Evolutionary conservation across 192 early-diverging fungal genomes (phyloP).

Genomic region (Mycoemilia scoparia): DNA sequence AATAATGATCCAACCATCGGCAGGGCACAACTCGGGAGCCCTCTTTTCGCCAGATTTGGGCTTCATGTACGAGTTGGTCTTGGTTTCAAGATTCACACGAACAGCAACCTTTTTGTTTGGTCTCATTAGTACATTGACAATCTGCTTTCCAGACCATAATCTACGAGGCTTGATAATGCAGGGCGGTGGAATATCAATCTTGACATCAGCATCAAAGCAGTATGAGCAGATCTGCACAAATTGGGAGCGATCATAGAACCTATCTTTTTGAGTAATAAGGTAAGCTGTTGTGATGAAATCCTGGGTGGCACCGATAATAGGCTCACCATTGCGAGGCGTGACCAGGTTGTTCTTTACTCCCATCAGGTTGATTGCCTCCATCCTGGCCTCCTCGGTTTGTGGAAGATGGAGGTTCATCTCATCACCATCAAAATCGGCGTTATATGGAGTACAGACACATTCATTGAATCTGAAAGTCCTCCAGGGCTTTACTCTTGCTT

Average conservation of each 20-base stretch:
- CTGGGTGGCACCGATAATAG: conserved; percentile 95
- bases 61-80: conserved; percentile 55
- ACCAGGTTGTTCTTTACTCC: conserved; percentile 93
- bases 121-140: conserved; percentile 73
- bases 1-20: conserved; percentile 80
- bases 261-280: conserved; percentile 80
- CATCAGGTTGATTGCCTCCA: conserved; percentile 92
- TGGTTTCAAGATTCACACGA: conserved; percentile 77
- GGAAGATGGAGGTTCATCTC: conserved; percentile 99
- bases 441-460: conserved; percentile 98
- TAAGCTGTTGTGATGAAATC: conserved; percentile 98
- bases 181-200: conserved; percentile 88
- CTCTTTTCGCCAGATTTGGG: no score
- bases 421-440: conserved; percentile 99
- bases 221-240: conserved; percentile 87
- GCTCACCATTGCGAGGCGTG: conserved; percentile 96
- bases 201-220: conserved; percentile 65
- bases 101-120: conserved; percentile 55
- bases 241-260: conserved; percentile 83
- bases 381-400: conserved; percentile 95
- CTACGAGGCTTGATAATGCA: conserved; percentile 73
- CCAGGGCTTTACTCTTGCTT: conserved; percentile 79
- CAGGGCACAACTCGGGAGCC: conserved; percentile 59
- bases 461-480: conserved; percentile 98
- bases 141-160: conserved; percentile 95